Evolutionary conservation across 192 early-diverging fungal species (phyloP), one percentile per base, ranked within the genome.

Genomic region (Chytriomyces sp.): DNA sequence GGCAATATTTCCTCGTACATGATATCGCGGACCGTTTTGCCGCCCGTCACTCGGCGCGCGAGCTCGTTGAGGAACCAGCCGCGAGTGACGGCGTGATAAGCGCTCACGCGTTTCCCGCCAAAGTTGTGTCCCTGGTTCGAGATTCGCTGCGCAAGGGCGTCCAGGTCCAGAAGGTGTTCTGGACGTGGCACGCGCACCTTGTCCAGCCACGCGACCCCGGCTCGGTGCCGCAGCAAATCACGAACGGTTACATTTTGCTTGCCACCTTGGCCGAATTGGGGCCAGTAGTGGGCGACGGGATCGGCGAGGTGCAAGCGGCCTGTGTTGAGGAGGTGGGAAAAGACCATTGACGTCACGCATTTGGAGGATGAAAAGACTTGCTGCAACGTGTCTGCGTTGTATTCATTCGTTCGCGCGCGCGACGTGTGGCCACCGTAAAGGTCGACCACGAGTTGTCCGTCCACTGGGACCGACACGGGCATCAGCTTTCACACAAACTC

Each of bases 31-130:
- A 92, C 80, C 0, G 87, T 84, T 25, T 88, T 82, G 17, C 78
- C 72, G 39, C 80, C 52, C 7, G 86, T 88, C 8, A 80, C 89
- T 0, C 91, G 81, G 0, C 86, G 78, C n/a, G 88, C 86, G 64
- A 92, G 68, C 71, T 91, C 90, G 73, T 92, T 92, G 30, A 91
- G 39, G 68, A 89, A 91, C 87, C 87, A 91, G 14, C 90, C 91
- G 14, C 88, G 82, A 0, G 86, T 85, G 25, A 87, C 75, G 7
- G 86, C 86, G 40, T 91, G 88, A 61, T 92, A 92, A 3, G 85
- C 80, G 25, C 77, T 77, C 17, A 65, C 73, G 17, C 65, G 39
- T 31, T 64, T 53, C 3, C 91, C 89, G 63, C 71, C 77, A 62
- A 89, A 92, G 64, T 89, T 85, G 67, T 92, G 91, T 7, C 80